Evolutionary conservation across 495 filamentous ascomycete genomes (phyloP).

Genomic region (Tuber calosporum): DNA sequence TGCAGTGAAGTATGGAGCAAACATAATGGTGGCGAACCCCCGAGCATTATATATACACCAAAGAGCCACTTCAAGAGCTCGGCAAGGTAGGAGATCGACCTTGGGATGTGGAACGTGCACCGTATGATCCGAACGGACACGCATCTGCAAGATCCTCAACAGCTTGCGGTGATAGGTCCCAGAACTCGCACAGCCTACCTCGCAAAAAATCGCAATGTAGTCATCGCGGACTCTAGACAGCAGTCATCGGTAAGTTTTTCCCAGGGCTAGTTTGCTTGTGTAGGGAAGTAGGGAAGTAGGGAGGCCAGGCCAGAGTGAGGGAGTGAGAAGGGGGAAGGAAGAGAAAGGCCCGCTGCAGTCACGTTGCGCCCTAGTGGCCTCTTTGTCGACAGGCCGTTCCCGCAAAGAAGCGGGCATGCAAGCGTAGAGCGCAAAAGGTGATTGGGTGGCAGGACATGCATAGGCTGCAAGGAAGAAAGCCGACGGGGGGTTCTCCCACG

Average conservation of each 20-base stretch:
- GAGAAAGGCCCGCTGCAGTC: constrained; percentile 11
- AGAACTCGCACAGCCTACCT: constrained; percentile 31
- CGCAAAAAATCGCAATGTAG: constrained; percentile 20
- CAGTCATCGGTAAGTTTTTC: constrained; percentile 32
- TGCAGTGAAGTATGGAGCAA: constrained; percentile 8
- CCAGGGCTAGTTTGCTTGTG: constrained; percentile 14
- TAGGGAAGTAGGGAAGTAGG: background rate
- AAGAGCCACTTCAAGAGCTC: background rate
- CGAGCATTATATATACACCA: constrained; percentile 35
- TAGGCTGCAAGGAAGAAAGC: background rate
- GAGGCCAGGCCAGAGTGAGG: background rate
- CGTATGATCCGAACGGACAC: constrained; percentile 19
- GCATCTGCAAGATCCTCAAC: background rate
- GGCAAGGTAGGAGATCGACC: background rate
- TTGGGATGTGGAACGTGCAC: constrained; percentile 26
- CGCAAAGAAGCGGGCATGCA: background rate
- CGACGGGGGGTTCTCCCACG: background rate
- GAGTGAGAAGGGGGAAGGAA: background rate
- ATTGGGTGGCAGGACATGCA: constrained; percentile 15
- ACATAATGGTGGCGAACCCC: constrained; percentile 14
- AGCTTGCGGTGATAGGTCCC: constrained; percentile 8
- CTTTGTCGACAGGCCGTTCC: constrained; percentile 10
- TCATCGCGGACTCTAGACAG: constrained; percentile 29
- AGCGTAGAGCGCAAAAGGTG: background rate
- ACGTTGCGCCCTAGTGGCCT: constrained; percentile 18